These are phyloP conservation scores for Clitopilus hobsonii DNA, from an alignment of 768 basidiomycete genomes.

Conservation along the genomic window DNA sequence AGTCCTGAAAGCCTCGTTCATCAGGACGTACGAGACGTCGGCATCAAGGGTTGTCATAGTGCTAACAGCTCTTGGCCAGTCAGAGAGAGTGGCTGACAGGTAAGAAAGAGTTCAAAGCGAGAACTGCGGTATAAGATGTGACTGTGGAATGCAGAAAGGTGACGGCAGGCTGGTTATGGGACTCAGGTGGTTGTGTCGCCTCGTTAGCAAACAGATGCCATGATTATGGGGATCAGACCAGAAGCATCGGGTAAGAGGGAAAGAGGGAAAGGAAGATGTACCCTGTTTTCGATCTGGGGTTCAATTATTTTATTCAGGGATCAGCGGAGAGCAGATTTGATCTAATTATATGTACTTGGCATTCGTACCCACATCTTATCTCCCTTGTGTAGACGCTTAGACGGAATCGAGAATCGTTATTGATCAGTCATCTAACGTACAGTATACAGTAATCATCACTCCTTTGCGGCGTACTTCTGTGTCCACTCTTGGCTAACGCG, in stretches of 20 bases:
- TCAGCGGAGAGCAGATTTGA: conserved; percentile 11
- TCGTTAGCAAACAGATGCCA: conserved; percentile 2
- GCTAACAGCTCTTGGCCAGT: not conserved
- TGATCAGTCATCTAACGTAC: not conserved
- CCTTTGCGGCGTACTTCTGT: conserved; percentile 63
- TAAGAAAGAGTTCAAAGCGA: too few relatives aligned
- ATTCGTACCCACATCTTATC: conserved; percentile 10
- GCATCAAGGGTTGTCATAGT: conserved; percentile 15
- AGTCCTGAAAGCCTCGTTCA: conserved; percentile 13
- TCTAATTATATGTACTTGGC: conserved; percentile 11
- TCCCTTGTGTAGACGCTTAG: not conserved
- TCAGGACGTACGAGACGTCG: conserved; percentile 20
- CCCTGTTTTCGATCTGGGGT: conserved; percentile 22
- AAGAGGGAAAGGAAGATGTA: conserved; percentile 10
- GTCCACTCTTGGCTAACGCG: conserved; percentile 96
- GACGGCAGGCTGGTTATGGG: not conserved
- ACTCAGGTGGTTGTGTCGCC: conserved; percentile 5
- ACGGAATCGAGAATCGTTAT: too few relatives aligned
- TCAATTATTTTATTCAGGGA: conserved; percentile 13
- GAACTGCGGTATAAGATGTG: not conserved
- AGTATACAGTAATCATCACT: conserved; percentile 4
- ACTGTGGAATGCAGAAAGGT: not conserved
- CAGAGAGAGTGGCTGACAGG: not conserved
- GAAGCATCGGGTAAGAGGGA: conserved; percentile 14
- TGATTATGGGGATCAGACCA: conserved; percentile 10